Evolutionary conservation across 208 protist species (phyloP), one percentile per base, ranked within the genome.

Genomic region (Balamuthia mandrillaris): DNA sequence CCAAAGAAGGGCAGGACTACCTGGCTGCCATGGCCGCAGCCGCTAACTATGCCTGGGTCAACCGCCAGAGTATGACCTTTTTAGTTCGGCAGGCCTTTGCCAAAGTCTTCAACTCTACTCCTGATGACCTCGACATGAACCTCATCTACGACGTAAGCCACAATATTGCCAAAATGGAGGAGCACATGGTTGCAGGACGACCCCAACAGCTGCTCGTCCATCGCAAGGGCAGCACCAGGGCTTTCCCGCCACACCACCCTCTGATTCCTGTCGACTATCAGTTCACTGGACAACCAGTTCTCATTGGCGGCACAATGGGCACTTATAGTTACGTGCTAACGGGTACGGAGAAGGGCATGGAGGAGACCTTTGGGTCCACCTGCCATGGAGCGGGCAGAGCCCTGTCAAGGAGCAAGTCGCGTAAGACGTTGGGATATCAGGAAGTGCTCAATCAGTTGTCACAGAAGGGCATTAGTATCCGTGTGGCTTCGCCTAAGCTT

Each of bases 271-370:
- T 93, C 1, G 90, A 94, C 60, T 97, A 96, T 77, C 72, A 94
- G 42, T 68, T 66, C 24, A 72, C 39, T 39, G 95, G 95, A 16
- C 95, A 97, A 81, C 95, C 95, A 3, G 94, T 97, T 3, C 79
- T 97, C 1, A 93, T 97, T 51, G 95, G 96, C 51, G 96, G 96
- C n/a, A 93, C 94, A 16, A 96, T 97, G 94, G 95, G 95, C 27
- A 96, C 95, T 12, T 90, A 49, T 56, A 90, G 77, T 33, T 97
- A 95, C 72, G 90, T 97, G 0, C 86, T 97, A 4, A 94, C 88
- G 4, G 95, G 95, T 33, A 97, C 94, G 2, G 86, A 96, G 31
- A 44, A 87, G 31, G 94, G 90, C 61, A 93, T 94, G 89, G 41
- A 49, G 12, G 86, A 94, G 18, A 93, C 93, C 10, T 96, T 94